Evolutionary conservation across 148 eudicot species (phyloP).

Genomic region (Chenopodium berlandieri): DNA sequence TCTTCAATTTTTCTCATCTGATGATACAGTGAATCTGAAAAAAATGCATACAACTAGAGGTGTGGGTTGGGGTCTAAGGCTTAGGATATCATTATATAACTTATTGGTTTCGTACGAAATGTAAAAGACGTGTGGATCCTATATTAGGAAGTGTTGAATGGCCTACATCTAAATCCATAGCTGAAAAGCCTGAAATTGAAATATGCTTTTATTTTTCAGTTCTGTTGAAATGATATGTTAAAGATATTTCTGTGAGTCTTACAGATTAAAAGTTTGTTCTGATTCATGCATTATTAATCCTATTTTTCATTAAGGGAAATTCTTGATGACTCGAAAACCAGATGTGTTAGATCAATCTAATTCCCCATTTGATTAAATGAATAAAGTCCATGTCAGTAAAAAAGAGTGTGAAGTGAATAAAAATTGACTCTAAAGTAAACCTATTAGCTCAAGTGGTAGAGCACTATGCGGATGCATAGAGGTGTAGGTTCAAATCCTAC

Average conservation of each 20-base stretch:
- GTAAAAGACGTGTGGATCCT: neutral
- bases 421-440: no score
- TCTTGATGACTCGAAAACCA: neutral
- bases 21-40: neutral
- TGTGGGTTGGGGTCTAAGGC: neutral
- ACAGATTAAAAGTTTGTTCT: neutral
- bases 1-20: neutral
- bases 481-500: no score
- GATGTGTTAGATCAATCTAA: neutral
- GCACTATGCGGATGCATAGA: no score
- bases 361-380: neutral
- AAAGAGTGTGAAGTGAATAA: no score
- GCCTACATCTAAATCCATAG: neutral
- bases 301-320: neutral
- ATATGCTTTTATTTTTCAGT: neutral
- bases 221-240: neutral
- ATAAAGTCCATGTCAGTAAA: neutral
- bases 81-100: neutral
- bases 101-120: neutral
- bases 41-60: neutral
- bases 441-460: no score
- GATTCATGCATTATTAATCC: neutral
- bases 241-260: neutral
- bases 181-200: no score
- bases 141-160: neutral